phyloP scores from a whole-genome alignment of 2,329 filamentous ascomycete genomes.

The Colletotrichum neosansevieriae region DNA sequence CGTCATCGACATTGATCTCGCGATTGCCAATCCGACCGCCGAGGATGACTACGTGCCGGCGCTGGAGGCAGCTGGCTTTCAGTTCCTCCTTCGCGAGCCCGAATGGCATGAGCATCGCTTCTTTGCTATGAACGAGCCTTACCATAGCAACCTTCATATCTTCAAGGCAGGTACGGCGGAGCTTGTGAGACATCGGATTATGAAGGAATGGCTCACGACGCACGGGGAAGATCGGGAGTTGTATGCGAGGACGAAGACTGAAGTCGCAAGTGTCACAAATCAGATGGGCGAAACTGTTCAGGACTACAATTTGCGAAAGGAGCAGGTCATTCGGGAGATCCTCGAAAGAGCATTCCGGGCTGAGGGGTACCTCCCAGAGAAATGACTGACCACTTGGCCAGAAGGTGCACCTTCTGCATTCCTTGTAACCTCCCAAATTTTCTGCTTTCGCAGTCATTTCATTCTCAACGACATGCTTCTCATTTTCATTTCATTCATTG shows the following conservation, averaged over 20 bases:
- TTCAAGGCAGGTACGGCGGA: constrained; percentile 58
- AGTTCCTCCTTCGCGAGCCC: constrained; percentile 60
- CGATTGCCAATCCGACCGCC: constrained; percentile 53
- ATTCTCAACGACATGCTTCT: no score
- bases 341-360: constrained; percentile 46
- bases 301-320: constrained; percentile 57
- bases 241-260: constrained; percentile 55
- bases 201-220: constrained; percentile 57
- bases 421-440: no score
- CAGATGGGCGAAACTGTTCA: constrained; percentile 49
- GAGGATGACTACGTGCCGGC: constrained; percentile 57
- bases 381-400: background rate
- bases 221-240: constrained; percentile 52
- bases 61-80: constrained; percentile 59
- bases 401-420: no score
- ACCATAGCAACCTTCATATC: constrained; percentile 60
- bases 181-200: constrained; percentile 56
- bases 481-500: no score
- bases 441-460: no score
- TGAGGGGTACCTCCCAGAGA: constrained; percentile 43
- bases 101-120: constrained; percentile 62
- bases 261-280: constrained; percentile 48
- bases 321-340: constrained; percentile 55
- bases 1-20: constrained; percentile 65
- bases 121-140: constrained; percentile 52